Conservation (phyloP, 306 rosid species). For the Cicer chorassanicum region DNA sequence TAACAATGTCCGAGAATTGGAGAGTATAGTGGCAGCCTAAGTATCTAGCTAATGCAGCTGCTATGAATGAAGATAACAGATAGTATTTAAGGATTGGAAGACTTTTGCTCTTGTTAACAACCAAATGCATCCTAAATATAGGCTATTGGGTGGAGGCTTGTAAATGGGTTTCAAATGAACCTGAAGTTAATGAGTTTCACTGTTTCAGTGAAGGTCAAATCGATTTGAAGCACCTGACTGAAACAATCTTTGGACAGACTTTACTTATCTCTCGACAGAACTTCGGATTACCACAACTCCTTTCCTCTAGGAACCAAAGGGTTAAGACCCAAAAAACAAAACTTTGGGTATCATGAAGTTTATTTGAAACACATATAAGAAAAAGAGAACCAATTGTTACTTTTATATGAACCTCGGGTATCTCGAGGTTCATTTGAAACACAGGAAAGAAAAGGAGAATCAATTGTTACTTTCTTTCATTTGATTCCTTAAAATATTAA, state of each 20-base stretch:
- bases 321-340: no score
- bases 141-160: conserved; percentile 1
- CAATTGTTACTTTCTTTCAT: neutral
- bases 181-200: no score
- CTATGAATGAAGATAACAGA: conserved; percentile 16
- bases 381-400: no score
- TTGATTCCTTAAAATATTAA: conserved; percentile 35
- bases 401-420: neutral
- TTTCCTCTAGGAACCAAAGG: no score
- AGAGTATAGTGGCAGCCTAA: conserved; percentile 2
- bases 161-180: neutral
- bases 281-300: no score
- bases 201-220: no score
- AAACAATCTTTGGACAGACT: no score
- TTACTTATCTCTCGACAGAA: no score
- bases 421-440: conserved; percentile 31
- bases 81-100: neutral
- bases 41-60: conserved; percentile 18
- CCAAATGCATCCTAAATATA: conserved; percentile 23
- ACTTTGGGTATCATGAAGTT: no score
- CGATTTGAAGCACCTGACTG: no score
- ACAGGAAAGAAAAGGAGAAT: neutral
- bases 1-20: neutral
- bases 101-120: conserved; percentile 9
- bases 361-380: no score